Evolutionary conservation across 2,329 filamentous ascomycete species (phyloP).

Genomic region (Penicillium italicum): DNA sequence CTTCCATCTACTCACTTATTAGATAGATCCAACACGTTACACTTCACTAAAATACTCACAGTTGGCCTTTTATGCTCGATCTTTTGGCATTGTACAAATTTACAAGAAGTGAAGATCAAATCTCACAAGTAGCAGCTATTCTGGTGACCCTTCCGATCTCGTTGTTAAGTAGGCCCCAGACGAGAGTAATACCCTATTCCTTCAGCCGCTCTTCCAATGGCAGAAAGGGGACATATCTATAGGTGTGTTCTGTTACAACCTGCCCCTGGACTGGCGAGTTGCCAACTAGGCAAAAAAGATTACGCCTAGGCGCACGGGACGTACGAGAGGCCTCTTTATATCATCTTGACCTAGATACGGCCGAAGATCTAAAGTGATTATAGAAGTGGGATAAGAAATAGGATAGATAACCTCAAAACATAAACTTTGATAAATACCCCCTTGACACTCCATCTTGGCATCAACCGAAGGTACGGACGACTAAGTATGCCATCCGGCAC

Average conservation of each 20-base stretch:
- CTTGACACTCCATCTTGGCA: too few species aligned
- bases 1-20: background rate
- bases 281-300: background rate
- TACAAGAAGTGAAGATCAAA: background rate
- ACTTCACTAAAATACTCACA: background rate
- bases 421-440: too few species aligned
- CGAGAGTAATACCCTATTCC: background rate
- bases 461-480: too few species aligned
- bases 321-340: background rate
- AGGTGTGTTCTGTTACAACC: too few species aligned
- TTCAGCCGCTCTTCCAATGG: background rate
- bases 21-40: background rate
- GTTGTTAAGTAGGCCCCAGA: background rate
- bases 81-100: background rate
- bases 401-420: too few species aligned
- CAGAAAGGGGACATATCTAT: background rate
- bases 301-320: background rate
- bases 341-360: background rate
- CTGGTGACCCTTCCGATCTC: background rate
- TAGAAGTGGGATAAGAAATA: too few species aligned
- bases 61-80: background rate
- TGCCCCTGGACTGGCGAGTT: too few species aligned
- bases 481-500: too few species aligned
- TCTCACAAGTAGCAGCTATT: background rate
- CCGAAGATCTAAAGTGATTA: background rate